Evolutionary conservation across 1,139 yeast genomes (phyloP).

Genomic region (Zygosaccharomyces pseudobailii): DNA sequence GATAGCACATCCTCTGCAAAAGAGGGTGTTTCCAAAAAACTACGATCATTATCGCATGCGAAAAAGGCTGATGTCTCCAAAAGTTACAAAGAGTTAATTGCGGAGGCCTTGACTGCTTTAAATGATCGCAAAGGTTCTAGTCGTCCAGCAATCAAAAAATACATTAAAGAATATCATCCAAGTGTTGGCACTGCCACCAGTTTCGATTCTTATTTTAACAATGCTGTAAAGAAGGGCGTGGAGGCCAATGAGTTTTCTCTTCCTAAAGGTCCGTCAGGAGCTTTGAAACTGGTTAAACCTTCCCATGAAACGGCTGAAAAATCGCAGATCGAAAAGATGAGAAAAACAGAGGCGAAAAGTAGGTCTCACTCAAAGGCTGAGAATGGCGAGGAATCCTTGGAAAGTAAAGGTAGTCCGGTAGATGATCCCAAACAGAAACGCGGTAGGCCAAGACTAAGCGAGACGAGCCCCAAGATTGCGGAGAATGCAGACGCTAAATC

Average conservation of each 20-base stretch:
- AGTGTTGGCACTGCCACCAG: slow-evolving; percentile 51
- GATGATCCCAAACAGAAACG: neutral
- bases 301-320: slow-evolving; percentile 22
- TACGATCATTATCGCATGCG: neutral
- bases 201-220: slow-evolving; percentile 73
- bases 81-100: slow-evolving; percentile 57
- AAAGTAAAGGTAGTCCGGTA: neutral
- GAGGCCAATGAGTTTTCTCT: slow-evolving; percentile 69
- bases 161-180: slow-evolving; percentile 45
- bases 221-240: slow-evolving; percentile 80
- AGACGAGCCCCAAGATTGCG: neutral
- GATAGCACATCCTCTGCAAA: neutral
- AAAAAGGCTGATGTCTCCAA: slow-evolving; percentile 14
- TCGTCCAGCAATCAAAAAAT: slow-evolving; percentile 76
- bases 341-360: slow-evolving; percentile 16
- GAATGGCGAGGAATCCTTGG: neutral
- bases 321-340: slow-evolving; percentile 14
- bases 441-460: neutral
- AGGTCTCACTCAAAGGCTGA: slow-evolving; percentile 4
- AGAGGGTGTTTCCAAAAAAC: neutral
- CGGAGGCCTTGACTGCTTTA: slow-evolving; percentile 63
- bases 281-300: slow-evolving; percentile 34
- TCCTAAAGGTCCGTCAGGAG: slow-evolving; percentile 68
- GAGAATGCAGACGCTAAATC: neutral
- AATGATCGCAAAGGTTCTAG: slow-evolving; percentile 83